Conservation (phyloP, 805 yeast species). For the Metschnikowia baotianmanensis region DNA sequence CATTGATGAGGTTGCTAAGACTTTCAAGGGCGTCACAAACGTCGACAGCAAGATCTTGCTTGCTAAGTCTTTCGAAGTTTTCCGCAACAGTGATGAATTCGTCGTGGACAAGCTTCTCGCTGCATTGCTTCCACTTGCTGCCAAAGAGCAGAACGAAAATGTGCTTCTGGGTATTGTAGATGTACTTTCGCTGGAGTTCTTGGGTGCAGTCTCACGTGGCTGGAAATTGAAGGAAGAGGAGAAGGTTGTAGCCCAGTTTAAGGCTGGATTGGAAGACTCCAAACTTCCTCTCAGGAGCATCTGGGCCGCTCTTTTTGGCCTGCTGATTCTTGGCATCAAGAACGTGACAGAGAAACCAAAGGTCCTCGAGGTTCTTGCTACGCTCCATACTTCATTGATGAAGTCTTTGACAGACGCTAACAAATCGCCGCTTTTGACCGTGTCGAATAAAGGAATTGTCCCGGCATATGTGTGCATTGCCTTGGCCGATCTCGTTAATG, state of each 20-base stretch:
- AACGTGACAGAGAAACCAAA: conserved; percentile 1
- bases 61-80: conserved; percentile 45
- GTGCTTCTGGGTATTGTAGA: conserved; percentile 50
- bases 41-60: conserved; percentile 64
- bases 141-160: conserved; percentile 75
- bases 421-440: conserved; percentile 51
- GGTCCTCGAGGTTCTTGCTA: conserved; percentile 9
- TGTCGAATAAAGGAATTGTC: conserved; percentile 49
- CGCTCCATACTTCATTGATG: conserved; percentile 24
- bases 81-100: conserved; percentile 16
- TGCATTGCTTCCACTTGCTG: conserved; percentile 48
- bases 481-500: conserved; percentile 17
- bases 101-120: conserved; percentile 34
- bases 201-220: conserved; percentile 14
- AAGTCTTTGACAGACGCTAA: conserved; percentile 41
- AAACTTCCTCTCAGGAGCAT: conserved; percentile 59
- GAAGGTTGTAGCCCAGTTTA: conserved; percentile 31
- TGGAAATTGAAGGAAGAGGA: conserved; percentile 8
- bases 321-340: conserved; percentile 17
- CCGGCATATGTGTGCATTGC: conserved; percentile 52
- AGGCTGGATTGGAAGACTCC: conserved; percentile 64
- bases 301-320: conserved; percentile 62
- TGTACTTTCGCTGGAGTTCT: conserved; percentile 48
- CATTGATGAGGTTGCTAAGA: conserved; percentile 53
- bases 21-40: conserved; percentile 54